Evolutionary conservation across 2,329 filamentous ascomycete genomes (phyloP), one percentile per base, ranked within the genome.

Genomic region (Elsinoe arachidis): DNA sequence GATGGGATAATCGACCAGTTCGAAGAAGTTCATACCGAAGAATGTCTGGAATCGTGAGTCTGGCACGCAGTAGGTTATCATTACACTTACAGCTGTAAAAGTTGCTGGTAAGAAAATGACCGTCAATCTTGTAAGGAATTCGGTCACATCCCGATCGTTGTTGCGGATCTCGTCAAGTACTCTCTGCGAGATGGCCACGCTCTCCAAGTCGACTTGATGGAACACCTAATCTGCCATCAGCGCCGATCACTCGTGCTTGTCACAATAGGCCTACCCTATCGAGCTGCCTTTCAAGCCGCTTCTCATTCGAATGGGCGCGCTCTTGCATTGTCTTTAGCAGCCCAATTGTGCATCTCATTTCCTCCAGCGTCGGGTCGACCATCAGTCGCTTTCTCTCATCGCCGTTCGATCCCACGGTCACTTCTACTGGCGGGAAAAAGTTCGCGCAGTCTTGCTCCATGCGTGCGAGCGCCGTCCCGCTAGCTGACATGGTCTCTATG

Each of bases 1-100:
- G 12, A 54, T n/a, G 10, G 19, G 34, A 6, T 17, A 9, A 5
- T 39, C 14, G 2, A 6, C 15, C 33, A 54, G 17, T 23, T 38
- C 21, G 51, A 54, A 54, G 17, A 54, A 39, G 21, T 54, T 54
- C 51, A 54, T 54, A 2, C 51, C 51, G 21, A 54, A 54, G 34
- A 54, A 54, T 19, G 23, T 35, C 51, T 54, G 34, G 17, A 23
- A 17, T 11, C 14, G 37, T 54, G 34, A 54, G 51, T 34, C 9
- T 23, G 19, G n/a, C 12, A 14, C 33, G 2, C 14, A 5, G 5
- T 21, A 12, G 12, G n/a, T 5, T 2, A 9, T 21, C 14, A 14
- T 38, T 38, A 10, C 4, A 53, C 37, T 21, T 41, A 54, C 51
- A 5, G 51, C 34, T 2, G 51, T 54, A n/a, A 54, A 54, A 14